Evolutionary conservation across 805 yeast species (phyloP), one percentile per base, ranked within the genome.

Genomic region (Saturnispora sekii): DNA sequence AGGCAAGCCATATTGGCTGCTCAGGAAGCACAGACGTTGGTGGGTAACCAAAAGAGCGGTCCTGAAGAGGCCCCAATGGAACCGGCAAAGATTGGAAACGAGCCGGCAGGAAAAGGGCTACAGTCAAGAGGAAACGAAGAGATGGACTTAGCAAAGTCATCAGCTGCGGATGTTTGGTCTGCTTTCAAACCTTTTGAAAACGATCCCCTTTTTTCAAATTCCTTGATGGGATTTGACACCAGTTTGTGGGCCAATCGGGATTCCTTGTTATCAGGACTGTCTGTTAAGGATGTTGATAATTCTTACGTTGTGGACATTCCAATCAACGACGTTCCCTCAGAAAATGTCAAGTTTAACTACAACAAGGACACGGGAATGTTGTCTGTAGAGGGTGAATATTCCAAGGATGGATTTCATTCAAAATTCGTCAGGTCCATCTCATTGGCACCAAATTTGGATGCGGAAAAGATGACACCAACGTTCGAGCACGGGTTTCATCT

Each of bases 291-390:
- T 29, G 63, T 66, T 38, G 71, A 69, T 5, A 57, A 64, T 38
- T 52, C 59, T 15, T 72, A 68, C 48, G 67, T 64, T 36, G 53
- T 73, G 32, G 66, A 65, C 32, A 62, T 72, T 4, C 66, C 76
- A 1, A 58, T 73, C 43, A 75, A 78, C 9, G 78, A 78, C 44
- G 74, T 73, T 15, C 48, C 62, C 2, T 68, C 66, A 53, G 72
- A 72, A 16, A 58, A 65, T 37, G 62, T 71, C 51, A 59, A 66
- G 11, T 55, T 73, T 44, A 77, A 73, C 54, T 74, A 66, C 58
- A 66, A 73, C 54, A 63, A 69, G 48, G 69, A 69, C 35, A 59
- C 63, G 16, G 68, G 70, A 44, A 68, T 69, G 49, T 57, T 74
- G 44, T 53, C 62, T 11, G 56, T 74, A 31, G 59, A 67, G 40